Base-by-base conservation (phyloP, 2,329 filamentous ascomycete species). In the Penicillium sp. region DNA sequence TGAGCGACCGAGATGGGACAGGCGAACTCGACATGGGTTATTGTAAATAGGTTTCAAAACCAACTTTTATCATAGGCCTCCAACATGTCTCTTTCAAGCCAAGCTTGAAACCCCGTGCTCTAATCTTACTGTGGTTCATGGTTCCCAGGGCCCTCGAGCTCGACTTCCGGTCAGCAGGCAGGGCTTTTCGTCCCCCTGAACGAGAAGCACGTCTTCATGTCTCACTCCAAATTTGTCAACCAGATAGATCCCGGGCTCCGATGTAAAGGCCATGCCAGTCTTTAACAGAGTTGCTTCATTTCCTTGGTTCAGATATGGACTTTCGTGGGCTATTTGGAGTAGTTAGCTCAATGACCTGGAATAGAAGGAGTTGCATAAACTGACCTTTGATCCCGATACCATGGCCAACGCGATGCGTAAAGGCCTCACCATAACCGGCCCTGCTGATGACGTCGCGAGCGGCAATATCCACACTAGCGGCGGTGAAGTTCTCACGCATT, bases 361-460 rank as follows among this genome's bases (percentile, higher is more conserved):
- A 43, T 43, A 1, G 23, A 31, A 33, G 3, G 19, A 4, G 27
- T 27, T 27, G 8, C 49, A 51, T n/a, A 25, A 29, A 42, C 49
- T 1, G 35, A 69, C 67, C 85, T 71, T 88, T 88, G 67, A 88
- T 87, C 0, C 85, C 86, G 48, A 88, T 87, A 1, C 85, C 83
- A 63, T 88, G 86, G 1, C 85, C 85, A 1, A 88, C 74, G 1
- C 85, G 79, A 62, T 88, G 85, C 1, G 85, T 88, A 60, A 88
- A 88, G 0, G 77, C 78, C 21, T 80, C 73, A 0, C 82, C 84
- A 57, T 88, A 88, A 0, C 85, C 85, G 0, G 83, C 85, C 11
- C 80, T 69, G 13, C 81, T 77, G 50, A 88, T 88, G 21, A 88
- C 76, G 0, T 72, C 72, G 1, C 85, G 78, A 6, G 85, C 85